Base-by-base conservation (phyloP, 1,139 yeast species). In the Sugiyamaella sp. region DNA sequence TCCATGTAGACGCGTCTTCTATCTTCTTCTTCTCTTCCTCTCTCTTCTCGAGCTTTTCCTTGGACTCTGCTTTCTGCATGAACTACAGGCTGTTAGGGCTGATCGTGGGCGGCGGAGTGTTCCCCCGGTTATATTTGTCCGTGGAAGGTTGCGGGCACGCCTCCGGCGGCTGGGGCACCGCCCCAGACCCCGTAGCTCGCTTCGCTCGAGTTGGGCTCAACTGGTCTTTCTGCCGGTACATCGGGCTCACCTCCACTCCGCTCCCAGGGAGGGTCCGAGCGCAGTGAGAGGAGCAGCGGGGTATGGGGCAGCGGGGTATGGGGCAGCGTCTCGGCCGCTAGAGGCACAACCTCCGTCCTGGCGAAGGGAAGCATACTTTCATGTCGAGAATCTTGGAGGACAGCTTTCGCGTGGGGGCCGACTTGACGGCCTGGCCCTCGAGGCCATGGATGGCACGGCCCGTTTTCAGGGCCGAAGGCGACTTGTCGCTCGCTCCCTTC, bases 321-420 rank as follows among this genome's bases (percentile, higher is more conserved):
- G 35, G 35, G 35, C 35, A 12, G 14, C 8, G 35, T 14, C 35
- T 14, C 35, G n/a, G 35, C 35, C 35, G 35, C 35, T 14, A 14
- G 35, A 29, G 35, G 35, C 35, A 29, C 35, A 29, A 29, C 4
- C 35, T 14, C 29, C 10, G 9, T 6, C 29, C 29, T 6, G 29
- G 10, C 5, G 29, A 54, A n/a, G n/a, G n/a, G n/a, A n/a, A n/a
- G n/a, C 69, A 27, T 58, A 70, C 73, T 77, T 85, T 85, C 91
- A 85, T 85, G 77, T 82, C 84, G 80, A 82, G 72, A 63, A 85
- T 84, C 62, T 86, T 75, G 61, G 79, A 77, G n/a, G 89, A 84
- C 61, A 84, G 74, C 35, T 74, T 71, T 57, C 60, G 55, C 46
- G 63, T 55, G 33, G 62, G 55, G 33, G 61, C 55, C 1, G 63